Evolutionary conservation across 345 rosid species (phyloP).

Genomic region (Populus simonii): DNA sequence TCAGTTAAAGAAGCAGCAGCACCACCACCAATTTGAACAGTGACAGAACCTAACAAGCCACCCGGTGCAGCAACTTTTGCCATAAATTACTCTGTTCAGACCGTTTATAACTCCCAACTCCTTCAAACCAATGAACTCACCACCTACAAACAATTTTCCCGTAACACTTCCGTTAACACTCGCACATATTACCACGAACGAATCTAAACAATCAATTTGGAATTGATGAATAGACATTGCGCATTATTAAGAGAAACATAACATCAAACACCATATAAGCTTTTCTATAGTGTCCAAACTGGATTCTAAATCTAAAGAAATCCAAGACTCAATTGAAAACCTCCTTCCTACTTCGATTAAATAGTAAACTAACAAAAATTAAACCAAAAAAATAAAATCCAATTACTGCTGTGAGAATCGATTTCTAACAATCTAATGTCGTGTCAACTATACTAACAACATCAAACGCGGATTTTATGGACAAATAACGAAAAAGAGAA

Average conservation of each 20-base stretch:
- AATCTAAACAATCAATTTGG: background rate
- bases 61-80: constrained; percentile 66
- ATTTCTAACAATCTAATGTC: background rate
- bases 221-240: background rate
- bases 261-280: background rate
- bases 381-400: background rate
- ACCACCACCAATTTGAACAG: constrained; percentile 48
- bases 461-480: background rate
- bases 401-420: background rate
- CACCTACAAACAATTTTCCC: constrained; percentile 6
- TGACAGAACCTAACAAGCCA: constrained; percentile 38
- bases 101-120: background rate
- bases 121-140: constrained; percentile 18
- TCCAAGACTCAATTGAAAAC: background rate
- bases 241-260: background rate
- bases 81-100: constrained; percentile 32
- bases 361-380: background rate
- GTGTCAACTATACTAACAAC: background rate
- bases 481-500: background rate
- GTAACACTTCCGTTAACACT: background rate
- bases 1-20: constrained; percentile 38
- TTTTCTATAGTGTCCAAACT: background rate
- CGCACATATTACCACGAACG: background rate
- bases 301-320: background rate
- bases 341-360: background rate